A percentile compares a stretch with the other conserved stretches of the same genome.
These are phyloP conservation scores for Akebia trifoliata DNA, from an alignment of 164 flowering plant genomes.

Conservation along the genomic window DNA sequence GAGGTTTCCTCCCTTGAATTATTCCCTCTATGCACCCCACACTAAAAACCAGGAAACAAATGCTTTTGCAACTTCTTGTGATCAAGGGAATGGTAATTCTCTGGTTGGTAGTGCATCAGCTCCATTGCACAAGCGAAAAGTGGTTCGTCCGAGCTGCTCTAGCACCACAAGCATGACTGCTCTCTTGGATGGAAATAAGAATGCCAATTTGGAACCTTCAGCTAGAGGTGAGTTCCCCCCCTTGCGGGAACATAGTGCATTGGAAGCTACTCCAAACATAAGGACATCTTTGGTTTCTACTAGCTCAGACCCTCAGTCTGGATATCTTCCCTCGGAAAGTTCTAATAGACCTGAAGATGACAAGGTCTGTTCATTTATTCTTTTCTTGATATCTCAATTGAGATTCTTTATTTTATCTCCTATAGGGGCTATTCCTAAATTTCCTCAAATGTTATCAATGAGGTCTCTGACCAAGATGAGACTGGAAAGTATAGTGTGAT, in stretches of 20 bases:
- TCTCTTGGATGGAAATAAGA: slow-evolving; percentile 13
- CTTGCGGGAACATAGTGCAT: slow-evolving; percentile 3
- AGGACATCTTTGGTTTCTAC: slow-evolving; percentile 6
- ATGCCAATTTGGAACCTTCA: slow-evolving; percentile 11
- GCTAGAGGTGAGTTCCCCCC: not conserved
- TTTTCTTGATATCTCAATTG: too few species aligned
- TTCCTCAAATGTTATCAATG: too few species aligned
- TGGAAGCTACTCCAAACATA: slow-evolving; percentile 7
- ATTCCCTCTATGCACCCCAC: slow-evolving; percentile 1
- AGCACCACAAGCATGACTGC: slow-evolving; percentile 5
- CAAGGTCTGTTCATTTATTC: slow-evolving; percentile 13
- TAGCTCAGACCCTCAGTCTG: slow-evolving; percentile 12
- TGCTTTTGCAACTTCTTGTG: slow-evolving; percentile 10
- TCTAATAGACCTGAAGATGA: slow-evolving; percentile 13
- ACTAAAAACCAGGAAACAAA: slow-evolving; percentile 12
- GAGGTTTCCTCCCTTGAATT: slow-evolving; percentile 12
- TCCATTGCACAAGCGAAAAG: slow-evolving; percentile 15
- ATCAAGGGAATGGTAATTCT: slow-evolving; percentile 2
- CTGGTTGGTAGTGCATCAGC: slow-evolving; percentile 9
- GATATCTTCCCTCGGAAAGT: slow-evolving; percentile 6
- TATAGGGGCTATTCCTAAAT: too few species aligned
- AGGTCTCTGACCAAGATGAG: too few species aligned
- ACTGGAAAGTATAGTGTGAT: too few species aligned
- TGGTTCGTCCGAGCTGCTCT: slow-evolving; percentile 11
- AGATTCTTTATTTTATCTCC: too few species aligned